Conservation (phyloP, 169 alveolate genomes). For the Eimeria sp. region DNA sequence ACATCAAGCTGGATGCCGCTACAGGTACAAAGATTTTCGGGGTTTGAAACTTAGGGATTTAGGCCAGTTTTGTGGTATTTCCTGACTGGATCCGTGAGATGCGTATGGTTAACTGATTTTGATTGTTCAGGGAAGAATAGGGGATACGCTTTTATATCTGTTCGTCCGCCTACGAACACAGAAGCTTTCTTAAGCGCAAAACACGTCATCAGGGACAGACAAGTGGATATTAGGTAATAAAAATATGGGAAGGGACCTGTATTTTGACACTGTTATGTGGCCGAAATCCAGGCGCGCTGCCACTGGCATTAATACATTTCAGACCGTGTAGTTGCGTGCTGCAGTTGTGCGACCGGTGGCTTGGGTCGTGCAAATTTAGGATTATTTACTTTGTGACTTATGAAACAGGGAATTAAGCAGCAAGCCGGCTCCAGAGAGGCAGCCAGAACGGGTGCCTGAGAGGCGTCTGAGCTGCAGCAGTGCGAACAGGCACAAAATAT, state of each 20-base stretch:
- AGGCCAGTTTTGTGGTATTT: neutral
- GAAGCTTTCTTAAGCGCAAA: slow-evolving; percentile 49
- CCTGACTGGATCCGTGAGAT: neutral
- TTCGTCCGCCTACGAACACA: slow-evolving; percentile 50
- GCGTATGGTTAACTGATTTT: neutral
- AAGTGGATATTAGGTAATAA: slow-evolving; percentile 33
- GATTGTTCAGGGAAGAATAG: slow-evolving; percentile 28
- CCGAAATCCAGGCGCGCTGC: neutral
- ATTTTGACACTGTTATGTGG: neutral
- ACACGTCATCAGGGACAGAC: slow-evolving; percentile 59
- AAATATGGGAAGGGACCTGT: neutral
- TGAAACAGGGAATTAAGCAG: slow-evolving; percentile 56
- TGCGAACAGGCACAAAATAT: slow-evolving; percentile 69
- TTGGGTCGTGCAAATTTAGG: neutral
- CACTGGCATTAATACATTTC: too few relatives aligned
- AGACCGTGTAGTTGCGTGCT: too few relatives aligned
- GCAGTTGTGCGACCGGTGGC: neutral
- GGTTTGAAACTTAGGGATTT: neutral
- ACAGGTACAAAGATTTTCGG: slow-evolving; percentile 6
- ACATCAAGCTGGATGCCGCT: slow-evolving; percentile 43
- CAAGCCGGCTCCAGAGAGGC: slow-evolving; percentile 74
- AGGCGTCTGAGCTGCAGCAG: slow-evolving; percentile 71
- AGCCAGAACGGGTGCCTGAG: slow-evolving; percentile 63
- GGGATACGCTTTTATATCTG: slow-evolving; percentile 62
- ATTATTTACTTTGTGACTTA: neutral